Conservation (phyloP, 129 eudicot genomes). For the Escallonia rubra region DNA sequence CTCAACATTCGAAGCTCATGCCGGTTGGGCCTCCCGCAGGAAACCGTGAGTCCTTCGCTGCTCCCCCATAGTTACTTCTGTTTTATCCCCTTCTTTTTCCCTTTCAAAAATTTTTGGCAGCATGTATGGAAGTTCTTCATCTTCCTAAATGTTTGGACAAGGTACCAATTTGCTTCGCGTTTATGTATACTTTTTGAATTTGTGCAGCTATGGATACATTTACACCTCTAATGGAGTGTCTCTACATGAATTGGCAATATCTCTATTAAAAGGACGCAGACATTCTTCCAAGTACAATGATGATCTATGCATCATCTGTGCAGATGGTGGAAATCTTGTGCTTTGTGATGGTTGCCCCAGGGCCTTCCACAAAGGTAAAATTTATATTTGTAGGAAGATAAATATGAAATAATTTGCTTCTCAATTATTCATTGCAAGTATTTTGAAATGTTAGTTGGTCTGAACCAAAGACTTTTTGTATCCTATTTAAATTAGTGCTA, state of each 20-base stretch:
- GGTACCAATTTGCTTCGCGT: neutral
- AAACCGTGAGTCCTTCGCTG: constrained; percentile 67
- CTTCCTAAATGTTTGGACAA: neutral
- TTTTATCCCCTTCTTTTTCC: neutral
- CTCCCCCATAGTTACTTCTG: neutral
- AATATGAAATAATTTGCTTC: neutral
- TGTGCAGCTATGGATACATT: constrained; percentile 67
- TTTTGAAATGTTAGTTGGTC: neutral
- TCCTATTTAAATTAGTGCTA: neutral
- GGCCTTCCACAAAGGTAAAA: constrained; percentile 77
- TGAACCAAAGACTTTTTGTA: neutral
- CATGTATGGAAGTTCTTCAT: neutral
- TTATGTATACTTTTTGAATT: neutral
- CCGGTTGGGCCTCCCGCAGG: constrained; percentile 87
- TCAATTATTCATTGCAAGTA: neutral
- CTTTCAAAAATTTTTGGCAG: neutral
- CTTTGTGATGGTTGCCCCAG: constrained; percentile 99
- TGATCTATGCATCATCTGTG: constrained; percentile 80
- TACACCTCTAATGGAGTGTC: constrained; percentile 96
- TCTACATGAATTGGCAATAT: constrained; percentile 79
- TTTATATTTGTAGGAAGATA: constrained; percentile 2
- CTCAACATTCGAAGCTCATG: constrained; percentile 91
- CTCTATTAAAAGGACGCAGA: constrained; percentile 40
- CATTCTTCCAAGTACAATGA: constrained; percentile 53
- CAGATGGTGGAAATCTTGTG: constrained; percentile 89